Base-by-base conservation (phyloP, 2,329 filamentous ascomycete genomes). In the Acrocalymma vagum region DNA sequence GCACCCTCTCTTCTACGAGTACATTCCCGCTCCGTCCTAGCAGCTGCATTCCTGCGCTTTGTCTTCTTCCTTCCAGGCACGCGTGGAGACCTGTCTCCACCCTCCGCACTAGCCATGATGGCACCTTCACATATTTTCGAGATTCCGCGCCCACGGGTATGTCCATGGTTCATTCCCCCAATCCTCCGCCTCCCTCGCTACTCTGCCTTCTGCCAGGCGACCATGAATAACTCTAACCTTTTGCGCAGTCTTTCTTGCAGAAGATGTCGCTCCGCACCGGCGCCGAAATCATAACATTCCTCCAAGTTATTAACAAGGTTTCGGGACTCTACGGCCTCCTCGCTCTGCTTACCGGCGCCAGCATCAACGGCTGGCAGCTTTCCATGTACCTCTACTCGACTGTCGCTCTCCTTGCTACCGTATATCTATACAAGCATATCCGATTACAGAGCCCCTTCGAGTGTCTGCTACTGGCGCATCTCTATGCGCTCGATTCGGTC, bases 311-410 rank as follows among this genome's bases (percentile, higher is more conserved):
- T 74, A 96, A 96, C 79, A 96, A 96, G 72, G 83, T 92, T 55
- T 93, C 90, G 33, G 92, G 91, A 42, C 78, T 96, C 55, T 96
- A 95, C 72, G 92, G 92, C 53, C 79, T 96, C 28, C 85, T 96
- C 55, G 91, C 92, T 44, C 82, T 96, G 55, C 78, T 96, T 52
- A 95, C 92, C 16, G 93, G 93, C 65, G 91, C 89, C 71, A 78
- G 86, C 56, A 83, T 96, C 49, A 92, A 90, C 38, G 79, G 85
- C 20, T 80, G 94, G 16, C 93, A 96, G 71, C 80, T 96, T 42
- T 88, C 87, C 42, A 94, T 95, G 79, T 96, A 96, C 78, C 79
- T 95, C 32, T 95, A 95, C 78, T 94, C 88, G 17, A 79, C 94
- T 47, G 58, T 82, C 49, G 81, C 88, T 18, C 83, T 96, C 51